Percentiles rank a stretch among this genome's conserved stretches.
Conservation (phyloP, 768 basidiomycete species). For the Agaricus blazei region DNA sequence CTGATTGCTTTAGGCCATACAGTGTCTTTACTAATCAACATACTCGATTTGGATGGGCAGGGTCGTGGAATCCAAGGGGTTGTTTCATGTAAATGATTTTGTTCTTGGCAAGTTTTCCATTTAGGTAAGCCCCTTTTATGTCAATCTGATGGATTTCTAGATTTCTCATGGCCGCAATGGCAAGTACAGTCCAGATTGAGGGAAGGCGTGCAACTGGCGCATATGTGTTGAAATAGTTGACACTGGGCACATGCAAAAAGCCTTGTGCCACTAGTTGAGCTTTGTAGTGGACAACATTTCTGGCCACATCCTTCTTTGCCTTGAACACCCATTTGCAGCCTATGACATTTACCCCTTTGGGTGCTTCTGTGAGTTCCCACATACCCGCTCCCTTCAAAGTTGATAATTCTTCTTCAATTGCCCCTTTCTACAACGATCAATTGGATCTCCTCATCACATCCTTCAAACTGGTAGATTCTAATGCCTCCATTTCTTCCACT, state of each 20-base stretch:
- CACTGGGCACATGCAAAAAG: slow-evolving; percentile 13
- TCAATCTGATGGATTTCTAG: slow-evolving; percentile 18
- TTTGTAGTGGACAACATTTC: slow-evolving; percentile 17
- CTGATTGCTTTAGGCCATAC: slow-evolving; percentile 25
- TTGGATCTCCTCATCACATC: slow-evolving; percentile 15
- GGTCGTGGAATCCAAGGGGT: slow-evolving; percentile 5
- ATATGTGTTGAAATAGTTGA: slow-evolving; percentile 21
- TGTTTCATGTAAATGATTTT: not conserved
- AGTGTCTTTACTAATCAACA: slow-evolving; percentile 20
- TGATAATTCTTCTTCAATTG: slow-evolving; percentile 24
- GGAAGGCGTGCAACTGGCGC: slow-evolving; percentile 13
- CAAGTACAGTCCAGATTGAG: slow-evolving; percentile 17
- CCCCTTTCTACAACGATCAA: slow-evolving; percentile 20
- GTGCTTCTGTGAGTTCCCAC: slow-evolving; percentile 23
- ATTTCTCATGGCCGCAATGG: slow-evolving; percentile 21
- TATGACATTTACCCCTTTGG: slow-evolving; percentile 17
- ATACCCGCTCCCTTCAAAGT: slow-evolving; percentile 17
- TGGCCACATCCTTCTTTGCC: slow-evolving; percentile 27
- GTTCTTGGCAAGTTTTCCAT: too few species aligned
- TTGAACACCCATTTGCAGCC: slow-evolving; percentile 29
- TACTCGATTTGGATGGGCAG: slow-evolving; percentile 8
- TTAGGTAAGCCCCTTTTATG: too few species aligned
- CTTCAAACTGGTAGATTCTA: slow-evolving; percentile 13
- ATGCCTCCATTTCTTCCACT: slow-evolving; percentile 11
- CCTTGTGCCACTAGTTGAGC: not conserved